Conservation (phyloP, 2,329 filamentous ascomycete genomes). For the Ophiobolus disseminans region DNA sequence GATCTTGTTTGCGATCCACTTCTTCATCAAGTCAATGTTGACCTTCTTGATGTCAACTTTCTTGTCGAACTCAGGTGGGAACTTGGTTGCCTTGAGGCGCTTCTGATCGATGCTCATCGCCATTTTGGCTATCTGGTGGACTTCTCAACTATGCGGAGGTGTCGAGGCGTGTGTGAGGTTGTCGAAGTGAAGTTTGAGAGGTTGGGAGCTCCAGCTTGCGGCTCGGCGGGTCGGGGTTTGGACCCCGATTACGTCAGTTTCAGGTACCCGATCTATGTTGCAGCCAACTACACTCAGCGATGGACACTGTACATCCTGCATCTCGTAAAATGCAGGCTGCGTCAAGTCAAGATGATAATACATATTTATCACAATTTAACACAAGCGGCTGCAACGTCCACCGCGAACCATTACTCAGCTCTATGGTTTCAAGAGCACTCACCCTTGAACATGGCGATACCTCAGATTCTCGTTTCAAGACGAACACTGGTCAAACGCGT, state of each 20-base stretch:
- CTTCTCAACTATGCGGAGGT: slow-evolving; percentile 1
- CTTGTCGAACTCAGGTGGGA: slow-evolving; percentile 88
- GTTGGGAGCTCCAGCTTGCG: slow-evolving; percentile 15
- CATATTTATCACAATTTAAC: too few relatives aligned
- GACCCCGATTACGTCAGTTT: slow-evolving; percentile 22
- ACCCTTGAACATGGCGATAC: too few relatives aligned
- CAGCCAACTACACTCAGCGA: not conserved
- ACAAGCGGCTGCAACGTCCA: too few relatives aligned
- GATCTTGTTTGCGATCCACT: slow-evolving; percentile 92
- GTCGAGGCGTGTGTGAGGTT: not conserved
- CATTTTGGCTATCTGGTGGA: slow-evolving; percentile 59
- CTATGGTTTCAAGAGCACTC: too few relatives aligned
- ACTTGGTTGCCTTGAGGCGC: slow-evolving; percentile 88
- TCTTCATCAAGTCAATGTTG: slow-evolving; percentile 97
- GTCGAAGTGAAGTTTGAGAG: slow-evolving; percentile 1
- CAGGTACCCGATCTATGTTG: slow-evolving; percentile 8
- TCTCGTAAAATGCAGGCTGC: too few relatives aligned
- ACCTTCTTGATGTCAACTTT: slow-evolving; percentile 99
- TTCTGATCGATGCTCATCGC: slow-evolving; percentile 86
- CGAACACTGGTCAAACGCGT: too few relatives aligned
- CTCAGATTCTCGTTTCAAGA: too few relatives aligned
- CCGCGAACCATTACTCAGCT: too few relatives aligned
- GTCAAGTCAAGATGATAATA: too few relatives aligned
- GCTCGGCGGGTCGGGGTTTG: slow-evolving; percentile 17
- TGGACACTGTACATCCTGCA: too few relatives aligned